These are phyloP conservation scores for Trichoderma arundinaceum DNA, from an alignment of 2,329 filamentous ascomycete genomes.

Conservation along the genomic window DNA sequence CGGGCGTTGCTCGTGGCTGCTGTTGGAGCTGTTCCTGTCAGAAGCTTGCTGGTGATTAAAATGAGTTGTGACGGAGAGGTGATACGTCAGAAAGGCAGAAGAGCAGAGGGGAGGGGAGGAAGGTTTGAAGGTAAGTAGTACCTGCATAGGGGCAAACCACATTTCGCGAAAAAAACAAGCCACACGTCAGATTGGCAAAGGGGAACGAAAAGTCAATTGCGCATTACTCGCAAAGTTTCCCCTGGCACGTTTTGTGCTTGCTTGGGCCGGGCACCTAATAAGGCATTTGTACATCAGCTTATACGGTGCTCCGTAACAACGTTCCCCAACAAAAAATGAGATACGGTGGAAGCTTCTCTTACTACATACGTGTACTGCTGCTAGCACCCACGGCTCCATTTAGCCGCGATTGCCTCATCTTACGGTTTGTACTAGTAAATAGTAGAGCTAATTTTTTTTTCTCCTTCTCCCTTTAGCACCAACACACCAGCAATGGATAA, in stretches of 20 bases:
- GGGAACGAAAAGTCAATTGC: slow-evolving; percentile 21
- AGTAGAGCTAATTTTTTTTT: background rate
- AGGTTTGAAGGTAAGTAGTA: slow-evolving; percentile 13
- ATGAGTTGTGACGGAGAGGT: slow-evolving; percentile 2
- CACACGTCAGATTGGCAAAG: no score
- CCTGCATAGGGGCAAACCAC: slow-evolving; percentile 22
- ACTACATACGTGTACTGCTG: background rate
- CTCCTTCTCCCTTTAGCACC: background rate
- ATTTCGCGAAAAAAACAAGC: background rate
- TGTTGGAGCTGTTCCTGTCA: slow-evolving; percentile 1
- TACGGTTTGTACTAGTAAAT: background rate
- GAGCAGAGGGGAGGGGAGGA: background rate
- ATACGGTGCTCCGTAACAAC: background rate
- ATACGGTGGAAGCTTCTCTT: no score
- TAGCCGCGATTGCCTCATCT: slow-evolving; percentile 26
- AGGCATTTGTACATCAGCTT: background rate
- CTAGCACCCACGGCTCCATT: background rate
- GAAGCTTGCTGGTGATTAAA: background rate
- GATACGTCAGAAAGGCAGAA: slow-evolving; percentile 14
- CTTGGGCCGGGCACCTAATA: background rate
- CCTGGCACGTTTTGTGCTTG: background rate
- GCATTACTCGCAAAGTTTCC: background rate
- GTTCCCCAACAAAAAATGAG: background rate
- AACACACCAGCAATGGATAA: background rate
- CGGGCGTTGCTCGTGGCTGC: slow-evolving; percentile 1